Conservation (phyloP, 2,329 filamentous ascomycete genomes). For the Epichloe glyceriae region DNA sequence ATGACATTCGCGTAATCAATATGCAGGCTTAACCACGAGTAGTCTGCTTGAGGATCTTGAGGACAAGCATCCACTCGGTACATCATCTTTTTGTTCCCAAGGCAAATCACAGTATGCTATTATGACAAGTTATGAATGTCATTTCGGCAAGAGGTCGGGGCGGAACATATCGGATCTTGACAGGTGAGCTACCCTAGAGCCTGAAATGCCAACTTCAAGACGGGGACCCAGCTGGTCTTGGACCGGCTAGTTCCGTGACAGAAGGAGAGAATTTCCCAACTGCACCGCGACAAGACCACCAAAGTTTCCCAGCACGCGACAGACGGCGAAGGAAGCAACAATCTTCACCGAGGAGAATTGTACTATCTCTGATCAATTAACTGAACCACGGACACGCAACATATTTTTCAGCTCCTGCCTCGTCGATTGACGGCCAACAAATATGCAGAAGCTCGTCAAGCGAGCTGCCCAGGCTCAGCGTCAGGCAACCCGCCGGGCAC, state of each 20-base stretch:
- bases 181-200: no score
- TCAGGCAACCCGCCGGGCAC: conserved; percentile 39
- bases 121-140: not conserved
- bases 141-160: not conserved
- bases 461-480: conserved; percentile 54
- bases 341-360: not conserved
- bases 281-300: not conserved
- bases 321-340: not conserved
- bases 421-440: not conserved
- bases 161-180: no score
- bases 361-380: not conserved
- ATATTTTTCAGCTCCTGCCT: not conserved
- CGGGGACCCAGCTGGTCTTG: not conserved
- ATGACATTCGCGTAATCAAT: no score
- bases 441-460: conserved; percentile 60
- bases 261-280: not conserved
- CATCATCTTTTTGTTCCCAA: no score
- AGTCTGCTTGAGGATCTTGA: no score
- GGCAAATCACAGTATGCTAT: no score
- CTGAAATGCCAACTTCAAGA: not conserved
- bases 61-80: no score
- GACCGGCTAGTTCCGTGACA: conserved; percentile 4
- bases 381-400: not conserved
- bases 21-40: no score
- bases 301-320: not conserved